Evolutionary conservation across 257 asterid species (phyloP).

Genomic region (Mentha longifolia): DNA sequence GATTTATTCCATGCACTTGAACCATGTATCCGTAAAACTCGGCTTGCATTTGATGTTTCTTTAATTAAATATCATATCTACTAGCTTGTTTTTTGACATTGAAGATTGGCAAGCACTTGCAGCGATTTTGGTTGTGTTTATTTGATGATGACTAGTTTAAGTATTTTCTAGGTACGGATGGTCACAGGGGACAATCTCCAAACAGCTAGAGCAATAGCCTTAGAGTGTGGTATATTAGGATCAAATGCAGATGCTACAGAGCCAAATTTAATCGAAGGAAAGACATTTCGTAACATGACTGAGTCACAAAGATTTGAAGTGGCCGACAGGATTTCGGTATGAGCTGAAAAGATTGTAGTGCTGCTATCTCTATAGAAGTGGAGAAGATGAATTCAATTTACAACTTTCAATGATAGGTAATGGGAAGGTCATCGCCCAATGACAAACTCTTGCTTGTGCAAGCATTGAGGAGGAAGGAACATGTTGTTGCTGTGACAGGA

Average conservation of each 20-base stretch:
- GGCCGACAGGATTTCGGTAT: slow-evolving; percentile 89
- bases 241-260: slow-evolving; percentile 78
- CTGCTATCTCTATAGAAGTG: slow-evolving; percentile 24
- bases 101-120: slow-evolving; percentile 12
- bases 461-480: slow-evolving; percentile 88
- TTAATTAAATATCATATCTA: not conserved
- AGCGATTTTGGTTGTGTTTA: slow-evolving; percentile 21
- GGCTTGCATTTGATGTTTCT: not conserved
- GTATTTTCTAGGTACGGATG: slow-evolving; percentile 81
- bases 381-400: slow-evolving; percentile 11
- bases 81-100: slow-evolving; percentile 1
- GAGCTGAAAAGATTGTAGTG: slow-evolving; percentile 34
- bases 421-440: slow-evolving; percentile 98
- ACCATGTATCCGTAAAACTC: slow-evolving; percentile 7
- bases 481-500: slow-evolving; percentile 98
- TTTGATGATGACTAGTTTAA: slow-evolving; percentile 17
- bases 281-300: slow-evolving; percentile 63
- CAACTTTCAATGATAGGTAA: slow-evolving; percentile 57
- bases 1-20: slow-evolving; percentile 14
- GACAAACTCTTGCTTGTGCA: slow-evolving; percentile 96
- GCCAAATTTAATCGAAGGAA: slow-evolving; percentile 92
- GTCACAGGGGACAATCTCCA: slow-evolving; percentile 95
- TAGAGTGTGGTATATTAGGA: slow-evolving; percentile 87
- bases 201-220: slow-evolving; percentile 94
- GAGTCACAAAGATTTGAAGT: slow-evolving; percentile 67